phyloP scores from a whole-genome alignment of 345 rosid genomes.

The Microthlaspi erraticum region DNA sequence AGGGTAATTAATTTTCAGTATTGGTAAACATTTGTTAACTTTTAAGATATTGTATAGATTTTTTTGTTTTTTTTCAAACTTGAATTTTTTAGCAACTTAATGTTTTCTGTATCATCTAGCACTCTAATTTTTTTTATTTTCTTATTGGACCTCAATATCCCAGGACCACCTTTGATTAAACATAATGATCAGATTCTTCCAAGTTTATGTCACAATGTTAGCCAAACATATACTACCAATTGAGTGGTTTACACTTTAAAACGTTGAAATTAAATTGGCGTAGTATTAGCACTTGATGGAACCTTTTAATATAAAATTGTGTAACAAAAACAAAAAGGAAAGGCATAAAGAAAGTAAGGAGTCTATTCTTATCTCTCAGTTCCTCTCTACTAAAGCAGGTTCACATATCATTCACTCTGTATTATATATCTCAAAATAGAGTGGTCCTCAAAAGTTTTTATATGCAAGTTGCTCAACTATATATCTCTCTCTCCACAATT shows the following conservation, averaged over 20 bases:
- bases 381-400: slow-evolving; percentile 34
- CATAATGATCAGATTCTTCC: no score
- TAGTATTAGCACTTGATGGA: neutral
- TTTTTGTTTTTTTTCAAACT: no score
- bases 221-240: no score
- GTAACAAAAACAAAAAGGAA: slow-evolving; percentile 5
- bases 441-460: slow-evolving; percentile 40
- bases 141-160: no score
- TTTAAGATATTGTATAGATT: no score
- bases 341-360: slow-evolving; percentile 22
- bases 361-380: slow-evolving; percentile 40
- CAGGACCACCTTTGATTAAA: no score
- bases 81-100: no score
- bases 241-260: neutral
- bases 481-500: slow-evolving; percentile 26
- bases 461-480: slow-evolving; percentile 26
- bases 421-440: slow-evolving; percentile 26
- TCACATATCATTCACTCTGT: slow-evolving; percentile 43
- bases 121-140: no score
- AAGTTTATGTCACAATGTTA: no score
- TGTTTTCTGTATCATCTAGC: no score
- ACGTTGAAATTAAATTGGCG: slow-evolving; percentile 1
- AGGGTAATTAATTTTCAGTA: no score
- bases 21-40: no score
- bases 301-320: neutral